A percentile compares a stretch with the other conserved stretches of the same genome.
phyloP scores from a whole-genome alignment of 169 alveolate species.

The Theileria luwenshuni region DNA sequence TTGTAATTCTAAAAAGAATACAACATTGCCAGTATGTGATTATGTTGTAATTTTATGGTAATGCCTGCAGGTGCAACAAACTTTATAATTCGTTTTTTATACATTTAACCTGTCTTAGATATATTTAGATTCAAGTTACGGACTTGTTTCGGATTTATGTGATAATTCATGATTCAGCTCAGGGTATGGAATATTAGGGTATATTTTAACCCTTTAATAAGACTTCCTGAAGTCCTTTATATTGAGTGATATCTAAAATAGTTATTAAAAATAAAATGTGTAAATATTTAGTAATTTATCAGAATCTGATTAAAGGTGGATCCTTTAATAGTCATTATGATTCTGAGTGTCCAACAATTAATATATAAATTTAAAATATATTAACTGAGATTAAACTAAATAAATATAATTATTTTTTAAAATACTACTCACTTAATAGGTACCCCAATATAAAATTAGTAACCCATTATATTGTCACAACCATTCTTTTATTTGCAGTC shows the following conservation, averaged over 20 bases:
- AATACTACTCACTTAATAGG: not conserved
- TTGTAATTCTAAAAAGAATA: slow-evolving; percentile 11
- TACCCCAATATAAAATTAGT: slow-evolving; percentile 12
- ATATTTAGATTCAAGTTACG: not conserved
- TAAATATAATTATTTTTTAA: slow-evolving; percentile 1
- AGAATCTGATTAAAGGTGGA: no score
- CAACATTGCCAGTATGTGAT: not conserved
- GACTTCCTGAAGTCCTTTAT: not conserved
- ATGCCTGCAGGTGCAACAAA: slow-evolving; percentile 21
- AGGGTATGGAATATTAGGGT: not conserved
- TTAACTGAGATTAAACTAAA: not conserved
- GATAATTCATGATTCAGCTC: not conserved
- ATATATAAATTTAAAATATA: no score
- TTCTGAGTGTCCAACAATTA: no score
- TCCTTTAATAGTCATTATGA: no score
- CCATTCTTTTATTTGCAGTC: not conserved
- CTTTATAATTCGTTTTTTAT: not conserved
- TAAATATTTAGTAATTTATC: not conserved
- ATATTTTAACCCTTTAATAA: not conserved
- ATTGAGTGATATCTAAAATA: not conserved
- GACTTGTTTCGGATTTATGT: slow-evolving; percentile 6
- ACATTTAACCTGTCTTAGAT: not conserved
- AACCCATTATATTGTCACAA: slow-evolving; percentile 9
- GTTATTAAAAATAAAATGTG: slow-evolving; percentile 8
- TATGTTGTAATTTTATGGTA: slow-evolving; percentile 16